phyloP scores from a whole-genome alignment of 768 basidiomycete species.

The Podaxis sp. region DNA sequence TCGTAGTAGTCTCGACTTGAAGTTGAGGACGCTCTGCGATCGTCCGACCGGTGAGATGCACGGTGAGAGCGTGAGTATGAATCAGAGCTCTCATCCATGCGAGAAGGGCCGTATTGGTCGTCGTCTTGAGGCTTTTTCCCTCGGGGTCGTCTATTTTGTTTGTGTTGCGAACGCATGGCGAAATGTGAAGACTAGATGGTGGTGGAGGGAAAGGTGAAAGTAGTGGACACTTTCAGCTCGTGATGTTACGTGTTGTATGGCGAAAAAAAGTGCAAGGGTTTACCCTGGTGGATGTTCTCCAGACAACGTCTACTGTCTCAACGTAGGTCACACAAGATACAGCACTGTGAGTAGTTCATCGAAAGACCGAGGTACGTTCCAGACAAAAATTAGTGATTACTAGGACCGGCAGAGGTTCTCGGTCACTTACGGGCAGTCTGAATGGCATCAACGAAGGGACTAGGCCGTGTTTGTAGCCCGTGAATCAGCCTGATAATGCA shows the following conservation, averaged over 20 bases:
- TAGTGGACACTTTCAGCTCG: slow-evolving; percentile 18
- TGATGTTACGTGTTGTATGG: slow-evolving; percentile 34
- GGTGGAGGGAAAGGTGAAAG: slow-evolving; percentile 22
- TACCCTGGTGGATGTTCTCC: slow-evolving; percentile 19
- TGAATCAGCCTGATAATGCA: neutral
- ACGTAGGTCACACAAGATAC: slow-evolving; percentile 4
- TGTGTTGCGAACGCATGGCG: slow-evolving; percentile 44
- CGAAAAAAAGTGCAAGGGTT: slow-evolving; percentile 33
- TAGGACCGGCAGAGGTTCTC: neutral
- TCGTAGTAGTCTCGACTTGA: slow-evolving; percentile 44
- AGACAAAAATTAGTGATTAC: neutral
- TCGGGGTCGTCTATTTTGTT: slow-evolving; percentile 49
- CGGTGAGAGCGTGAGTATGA: slow-evolving; percentile 51
- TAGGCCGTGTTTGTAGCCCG: neutral
- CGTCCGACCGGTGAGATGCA: slow-evolving; percentile 48
- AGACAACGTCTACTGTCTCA: neutral
- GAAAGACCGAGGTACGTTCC: neutral
- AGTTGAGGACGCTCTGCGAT: slow-evolving; percentile 44
- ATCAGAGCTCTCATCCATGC: slow-evolving; percentile 52
- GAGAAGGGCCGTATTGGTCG: slow-evolving; percentile 48
- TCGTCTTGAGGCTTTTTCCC: slow-evolving; percentile 49
- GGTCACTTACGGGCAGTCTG: slow-evolving; percentile 4
- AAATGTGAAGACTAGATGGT: slow-evolving; percentile 23
- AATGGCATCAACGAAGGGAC: neutral
- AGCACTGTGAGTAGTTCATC: neutral